Evolutionary conservation across 1,284 basidiomycete genomes (phyloP).

Genomic region (Trichosporon inkin): DNA sequence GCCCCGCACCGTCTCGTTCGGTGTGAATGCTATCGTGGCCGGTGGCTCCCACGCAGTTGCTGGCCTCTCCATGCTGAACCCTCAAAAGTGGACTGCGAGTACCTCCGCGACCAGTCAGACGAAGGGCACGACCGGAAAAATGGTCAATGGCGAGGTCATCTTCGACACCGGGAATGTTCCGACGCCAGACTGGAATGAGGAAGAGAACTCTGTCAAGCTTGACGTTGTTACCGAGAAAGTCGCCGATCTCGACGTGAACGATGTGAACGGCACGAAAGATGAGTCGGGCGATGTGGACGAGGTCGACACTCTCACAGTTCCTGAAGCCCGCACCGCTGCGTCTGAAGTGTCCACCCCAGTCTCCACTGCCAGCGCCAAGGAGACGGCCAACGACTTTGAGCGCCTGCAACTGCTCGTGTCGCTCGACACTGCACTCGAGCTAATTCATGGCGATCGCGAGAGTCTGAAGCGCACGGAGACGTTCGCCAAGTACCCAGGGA

Average conservation of each 20-base stretch:
- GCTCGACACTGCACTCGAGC: constrained; percentile 81
- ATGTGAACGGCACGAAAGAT: constrained; percentile 10
- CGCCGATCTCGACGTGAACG: constrained; percentile 12
- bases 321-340: not conserved
- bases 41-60: constrained; percentile 71
- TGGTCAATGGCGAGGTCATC: constrained; percentile 48
- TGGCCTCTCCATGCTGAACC: constrained; percentile 80
- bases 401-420: constrained; percentile 83
- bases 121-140: constrained; percentile 21
- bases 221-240: constrained; percentile 19
- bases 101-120: constrained; percentile 11
- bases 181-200: constrained; percentile 56
- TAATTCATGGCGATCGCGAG: constrained; percentile 89
- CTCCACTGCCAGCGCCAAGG: constrained; percentile 14
- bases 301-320: constrained; percentile 14
- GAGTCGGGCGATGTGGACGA: constrained; percentile 12
- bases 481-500: constrained; percentile 77
- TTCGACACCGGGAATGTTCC: constrained; percentile 52
- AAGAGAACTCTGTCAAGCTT: constrained; percentile 22
- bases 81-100: constrained; percentile 66
- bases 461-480: constrained; percentile 86
- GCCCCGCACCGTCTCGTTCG: constrained; percentile 68
- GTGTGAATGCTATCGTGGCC: constrained; percentile 63
- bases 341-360: constrained; percentile 10
- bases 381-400: constrained; percentile 49